Evolutionary conservation across 495 filamentous ascomycete genomes (phyloP).

Genomic region (Wilcoxina mikolae): DNA sequence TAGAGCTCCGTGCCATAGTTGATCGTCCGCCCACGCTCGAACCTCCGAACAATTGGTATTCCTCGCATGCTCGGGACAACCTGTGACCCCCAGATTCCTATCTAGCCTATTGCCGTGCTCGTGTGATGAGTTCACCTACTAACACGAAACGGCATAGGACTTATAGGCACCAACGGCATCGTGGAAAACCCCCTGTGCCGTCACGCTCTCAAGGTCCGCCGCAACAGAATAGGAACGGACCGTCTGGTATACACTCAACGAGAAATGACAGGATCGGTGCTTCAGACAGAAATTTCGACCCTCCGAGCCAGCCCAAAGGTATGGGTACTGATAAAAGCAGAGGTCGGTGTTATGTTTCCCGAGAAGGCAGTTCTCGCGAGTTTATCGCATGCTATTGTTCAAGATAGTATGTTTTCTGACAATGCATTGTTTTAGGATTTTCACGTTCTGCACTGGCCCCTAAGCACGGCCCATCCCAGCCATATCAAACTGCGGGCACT

Average conservation of each 20-base stretch:
- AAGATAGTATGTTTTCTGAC: no score
- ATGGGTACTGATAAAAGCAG: background rate
- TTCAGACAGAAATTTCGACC: background rate
- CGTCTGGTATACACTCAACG: background rate
- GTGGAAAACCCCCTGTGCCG: background rate
- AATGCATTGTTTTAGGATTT: background rate
- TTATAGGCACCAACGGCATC: background rate
- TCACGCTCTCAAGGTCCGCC: background rate
- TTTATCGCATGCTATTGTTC: no score
- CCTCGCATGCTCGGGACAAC: constrained; percentile 1
- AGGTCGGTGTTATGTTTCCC: background rate
- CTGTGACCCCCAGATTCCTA: background rate
- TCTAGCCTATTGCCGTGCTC: background rate
- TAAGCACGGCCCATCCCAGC: background rate
- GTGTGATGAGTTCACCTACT: background rate
- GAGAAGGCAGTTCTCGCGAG: background rate
- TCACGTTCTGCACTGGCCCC: background rate
- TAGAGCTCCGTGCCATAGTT: background rate
- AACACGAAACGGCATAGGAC: background rate
- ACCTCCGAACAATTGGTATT: constrained; percentile 2
- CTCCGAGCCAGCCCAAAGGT: no score
- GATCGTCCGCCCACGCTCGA: background rate
- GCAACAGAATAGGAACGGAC: background rate
- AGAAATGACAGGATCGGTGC: background rate
- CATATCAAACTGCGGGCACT: background rate